Evolutionary conservation across 2,329 filamentous ascomycete genomes (phyloP).

Genomic region (Calonectria hawksworthii): DNA sequence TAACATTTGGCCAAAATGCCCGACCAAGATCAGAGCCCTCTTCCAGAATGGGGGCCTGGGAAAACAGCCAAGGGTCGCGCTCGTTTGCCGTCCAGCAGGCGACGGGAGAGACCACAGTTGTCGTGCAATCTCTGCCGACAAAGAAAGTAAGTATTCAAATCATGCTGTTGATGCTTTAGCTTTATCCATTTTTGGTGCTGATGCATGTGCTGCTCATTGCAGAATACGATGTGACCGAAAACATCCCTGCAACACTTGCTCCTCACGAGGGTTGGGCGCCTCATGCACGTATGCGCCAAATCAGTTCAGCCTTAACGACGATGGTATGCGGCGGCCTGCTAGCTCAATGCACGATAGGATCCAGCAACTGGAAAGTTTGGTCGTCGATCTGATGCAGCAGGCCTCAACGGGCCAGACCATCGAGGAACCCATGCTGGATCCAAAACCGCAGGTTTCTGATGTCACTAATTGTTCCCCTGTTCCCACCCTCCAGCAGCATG

Average conservation of each 20-base stretch:
- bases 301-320: no score
- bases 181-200: neutral
- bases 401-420: constrained; percentile 5
- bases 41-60: constrained; percentile 12
- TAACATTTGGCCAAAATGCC: neutral
- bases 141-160: constrained; percentile 6
- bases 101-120: constrained; percentile 15
- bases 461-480: neutral
- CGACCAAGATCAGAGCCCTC: neutral
- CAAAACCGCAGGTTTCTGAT: neutral
- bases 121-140: constrained; percentile 23
- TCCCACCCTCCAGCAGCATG: no score
- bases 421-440: neutral
- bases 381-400: constrained; percentile 43
- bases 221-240: constrained; percentile 26
- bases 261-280: neutral
- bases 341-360: constrained; percentile 4
- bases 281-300: constrained; percentile 15
- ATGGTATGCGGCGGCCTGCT: neutral
- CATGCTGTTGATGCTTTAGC: neutral
- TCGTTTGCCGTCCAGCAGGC: constrained; percentile 3
- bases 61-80: constrained; percentile 15
- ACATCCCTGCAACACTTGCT: constrained; percentile 18
- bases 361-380: constrained; percentile 47
- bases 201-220: neutral